These are phyloP conservation scores for Geranium incanum DNA, from an alignment of 441 rosid species.

Conservation along the genomic window DNA sequence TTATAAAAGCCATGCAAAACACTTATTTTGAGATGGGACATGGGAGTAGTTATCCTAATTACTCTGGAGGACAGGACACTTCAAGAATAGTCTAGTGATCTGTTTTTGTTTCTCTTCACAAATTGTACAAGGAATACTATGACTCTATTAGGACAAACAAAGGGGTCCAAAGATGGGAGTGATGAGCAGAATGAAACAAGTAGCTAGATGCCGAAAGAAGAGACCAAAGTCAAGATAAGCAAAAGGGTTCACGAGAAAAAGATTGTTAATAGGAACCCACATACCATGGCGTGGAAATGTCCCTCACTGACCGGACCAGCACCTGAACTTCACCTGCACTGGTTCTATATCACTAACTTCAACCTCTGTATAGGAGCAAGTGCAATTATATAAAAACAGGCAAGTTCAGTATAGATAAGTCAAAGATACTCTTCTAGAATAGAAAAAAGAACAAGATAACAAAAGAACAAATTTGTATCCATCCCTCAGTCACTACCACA, in stretches of 20 bases:
- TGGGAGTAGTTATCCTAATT: too few species aligned
- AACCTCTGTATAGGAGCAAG: constrained; percentile 1
- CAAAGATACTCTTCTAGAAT: constrained; percentile 2
- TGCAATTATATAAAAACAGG: constrained; percentile 3
- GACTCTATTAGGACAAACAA: neutral
- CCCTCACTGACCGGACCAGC: constrained; percentile 5
- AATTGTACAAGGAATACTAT: too few species aligned
- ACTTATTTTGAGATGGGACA: too few species aligned
- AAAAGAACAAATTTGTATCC: constrained; percentile 1
- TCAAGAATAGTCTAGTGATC: too few species aligned
- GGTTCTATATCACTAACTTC: neutral
- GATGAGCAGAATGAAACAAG: constrained; percentile 1
- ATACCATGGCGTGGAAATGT: constrained; percentile 4
- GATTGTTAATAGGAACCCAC: constrained; percentile 1
- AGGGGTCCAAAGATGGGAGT: neutral
- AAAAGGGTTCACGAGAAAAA: neutral
- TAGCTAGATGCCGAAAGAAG: neutral
- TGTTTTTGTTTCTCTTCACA: too few species aligned
- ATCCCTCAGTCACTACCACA: neutral
- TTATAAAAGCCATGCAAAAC: too few species aligned
- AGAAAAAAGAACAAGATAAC: neutral
- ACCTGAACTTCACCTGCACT: constrained; percentile 8
- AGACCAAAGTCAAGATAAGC: neutral
- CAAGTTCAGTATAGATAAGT: neutral
- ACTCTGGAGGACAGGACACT: too few species aligned